Evolutionary conservation across 2,329 filamentous ascomycete genomes (phyloP), one percentile per base, ranked within the genome.

Genomic region (Esteya vermicola): DNA sequence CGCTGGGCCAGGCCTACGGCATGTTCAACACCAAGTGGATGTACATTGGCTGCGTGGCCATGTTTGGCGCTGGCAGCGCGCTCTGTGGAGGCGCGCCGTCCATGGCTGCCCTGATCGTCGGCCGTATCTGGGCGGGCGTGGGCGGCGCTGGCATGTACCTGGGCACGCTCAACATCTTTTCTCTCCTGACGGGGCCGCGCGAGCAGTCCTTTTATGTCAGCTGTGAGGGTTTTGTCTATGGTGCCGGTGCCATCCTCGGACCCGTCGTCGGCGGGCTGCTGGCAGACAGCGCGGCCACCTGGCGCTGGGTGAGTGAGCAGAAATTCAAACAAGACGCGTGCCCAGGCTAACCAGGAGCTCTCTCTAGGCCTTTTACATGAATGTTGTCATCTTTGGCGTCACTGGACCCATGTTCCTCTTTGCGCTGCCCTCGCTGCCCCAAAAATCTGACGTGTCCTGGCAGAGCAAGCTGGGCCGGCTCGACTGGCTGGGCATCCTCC

Each of bases 291-390:
- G 43, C 53, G 1, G 64, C 58, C 1, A 60, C 57, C 0, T 70
- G 66, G 67, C 45, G 67, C 33, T 67, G 60, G 59, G 47, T 46
- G n/a, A 9, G 42, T 36, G 12, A 16, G 7, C 26, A 3, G 9
- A 30, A 12, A 23, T 7, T 18, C 9, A 25, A 6, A 9, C 10
- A 4, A 18, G 4, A 2, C 4, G 16, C 20, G 12, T 13, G 18
- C 31, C 21, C 9, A 9, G 14, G 9, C 14, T 36, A n/a, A 21
- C 5, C 16, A 3, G 6, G 8, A 3, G 21, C 26, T 10, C 21
- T 23, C 3, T 2, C 20, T 25, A 46, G 44, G 55, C 55, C 1
- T 69, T 69, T 42, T 78, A 78, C 48, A 66, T 77, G 55, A 77
- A 76, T 47, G 57, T 76, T 1, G 54, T 68, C 35, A 59, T 67